Evolutionary conservation across 2,329 filamentous ascomycete species (phyloP).

Genomic region (Hortaea sp.): DNA sequence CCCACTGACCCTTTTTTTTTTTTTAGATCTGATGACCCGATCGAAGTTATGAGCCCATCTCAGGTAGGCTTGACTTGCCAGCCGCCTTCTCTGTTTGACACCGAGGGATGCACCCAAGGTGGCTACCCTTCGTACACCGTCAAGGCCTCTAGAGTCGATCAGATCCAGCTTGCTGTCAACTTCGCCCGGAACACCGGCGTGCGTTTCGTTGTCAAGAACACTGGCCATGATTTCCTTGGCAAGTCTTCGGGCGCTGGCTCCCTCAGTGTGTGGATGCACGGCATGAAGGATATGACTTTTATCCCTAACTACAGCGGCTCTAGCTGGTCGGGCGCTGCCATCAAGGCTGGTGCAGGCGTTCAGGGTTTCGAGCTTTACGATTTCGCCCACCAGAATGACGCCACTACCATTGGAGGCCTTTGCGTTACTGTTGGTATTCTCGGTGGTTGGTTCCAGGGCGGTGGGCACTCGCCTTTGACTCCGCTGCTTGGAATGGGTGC

Average conservation of each 20-base stretch:
- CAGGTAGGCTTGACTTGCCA: no score
- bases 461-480: conserved; percentile 10
- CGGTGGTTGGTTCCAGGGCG: conserved; percentile 16
- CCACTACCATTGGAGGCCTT: conserved; percentile 7
- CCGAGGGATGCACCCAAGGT: conserved; percentile 7
- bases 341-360: conserved; percentile 12
- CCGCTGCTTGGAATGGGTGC: conserved; percentile 12
- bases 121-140: conserved; percentile 10
- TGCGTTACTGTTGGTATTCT: conserved; percentile 12
- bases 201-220: conserved; percentile 13
- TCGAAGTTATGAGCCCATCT: no score
- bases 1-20: no score
- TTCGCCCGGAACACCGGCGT: conserved; percentile 13
- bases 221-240: conserved; percentile 16
- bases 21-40: no score
- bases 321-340: conserved; percentile 9
- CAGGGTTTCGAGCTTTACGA: conserved; percentile 7
- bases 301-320: conserved; percentile 4
- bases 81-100: no score
- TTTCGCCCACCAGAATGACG: no score
- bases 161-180: conserved; percentile 11
- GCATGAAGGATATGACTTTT: conserved; percentile 8
- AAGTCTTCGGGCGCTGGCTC: conserved; percentile 10
- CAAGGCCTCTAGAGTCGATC: conserved; percentile 1
- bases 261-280: conserved; percentile 13